These are phyloP conservation scores for Hippophae gyantsensis DNA, from an alignment of 306 rosid species.

Conservation along the genomic window DNA sequence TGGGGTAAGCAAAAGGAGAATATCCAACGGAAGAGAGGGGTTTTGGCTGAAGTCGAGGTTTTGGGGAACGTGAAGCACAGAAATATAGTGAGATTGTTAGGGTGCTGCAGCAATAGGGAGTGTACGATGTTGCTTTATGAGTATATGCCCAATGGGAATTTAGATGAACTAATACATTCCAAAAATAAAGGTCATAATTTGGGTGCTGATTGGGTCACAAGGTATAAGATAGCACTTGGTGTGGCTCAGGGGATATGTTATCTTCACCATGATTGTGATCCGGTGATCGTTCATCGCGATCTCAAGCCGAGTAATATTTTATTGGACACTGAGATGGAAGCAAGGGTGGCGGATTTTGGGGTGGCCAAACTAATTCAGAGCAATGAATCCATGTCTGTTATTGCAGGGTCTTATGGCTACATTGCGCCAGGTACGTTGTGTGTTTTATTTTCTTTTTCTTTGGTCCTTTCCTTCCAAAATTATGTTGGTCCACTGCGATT, in stretches of 20 bases:
- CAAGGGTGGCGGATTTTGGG: slow-evolving; percentile 89
- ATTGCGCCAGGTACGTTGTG: slow-evolving; percentile 73
- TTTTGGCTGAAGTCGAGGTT: slow-evolving; percentile 87
- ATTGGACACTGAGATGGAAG: slow-evolving; percentile 83
- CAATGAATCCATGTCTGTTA: slow-evolving; percentile 91
- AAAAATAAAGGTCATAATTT: slow-evolving; percentile 65
- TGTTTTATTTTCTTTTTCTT: background rate
- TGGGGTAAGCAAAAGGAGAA: slow-evolving; percentile 74
- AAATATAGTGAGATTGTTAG: slow-evolving; percentile 87
- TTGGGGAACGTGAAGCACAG: slow-evolving; percentile 90
- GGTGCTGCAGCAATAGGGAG: slow-evolving; percentile 88
- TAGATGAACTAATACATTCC: slow-evolving; percentile 67
- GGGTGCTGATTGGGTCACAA: slow-evolving; percentile 62
- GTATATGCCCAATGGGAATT: slow-evolving; percentile 86
- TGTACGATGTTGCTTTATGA: slow-evolving; percentile 82
- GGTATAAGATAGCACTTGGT: slow-evolving; percentile 79
- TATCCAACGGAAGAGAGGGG: slow-evolving; percentile 74
- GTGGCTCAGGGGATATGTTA: slow-evolving; percentile 96
- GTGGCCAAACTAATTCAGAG: slow-evolving; percentile 78
- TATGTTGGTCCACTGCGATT: too few species aligned
- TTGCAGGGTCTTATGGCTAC: slow-evolving; percentile 94
- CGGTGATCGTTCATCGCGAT: slow-evolving; percentile 81
- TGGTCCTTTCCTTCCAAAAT: background rate
- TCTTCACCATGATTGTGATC: slow-evolving; percentile 94
- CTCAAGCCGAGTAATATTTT: slow-evolving; percentile 81